Evolutionary conservation across 345 rosid genomes (phyloP), one percentile per base, ranked within the genome.

Genomic region (Syzygium aqueum): DNA sequence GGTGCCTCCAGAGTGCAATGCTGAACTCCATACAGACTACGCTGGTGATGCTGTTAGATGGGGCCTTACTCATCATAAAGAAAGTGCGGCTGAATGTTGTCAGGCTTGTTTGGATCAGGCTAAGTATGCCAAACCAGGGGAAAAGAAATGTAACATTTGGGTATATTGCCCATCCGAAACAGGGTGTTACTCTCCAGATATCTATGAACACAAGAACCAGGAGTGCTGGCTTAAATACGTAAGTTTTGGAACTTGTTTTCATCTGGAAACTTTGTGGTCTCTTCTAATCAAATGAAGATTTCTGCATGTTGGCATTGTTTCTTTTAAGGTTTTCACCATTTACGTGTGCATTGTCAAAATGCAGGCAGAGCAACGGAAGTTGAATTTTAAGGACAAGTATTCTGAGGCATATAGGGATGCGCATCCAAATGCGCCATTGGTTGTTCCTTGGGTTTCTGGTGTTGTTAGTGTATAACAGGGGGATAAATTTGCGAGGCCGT

Each of bases 221-320:
- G 99, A 96, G 87, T 97, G 99, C 91, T 97, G 99, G 99, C 97
- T 97, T 86, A 97, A 97, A 96, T 93, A 91, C 88, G 99, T 97
- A 91, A 95, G 98, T 85, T 33, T 85, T 27, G 21, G 28, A 85
- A 23, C 77, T 40, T 77, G 67, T 89, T 54, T 43, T 59, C 25
- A 19, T 88, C 51, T 84, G 52, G 51, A 85, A 86, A 30, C 56
- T 59, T 65, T 15, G 5, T 10, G 40, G 85, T 53, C 49, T 37
- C 82, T 84, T 59, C 67, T 51, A 86, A 30, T 59, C 57, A 59
- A 15, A 28, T 63, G 82, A 51, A n/a, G 49, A 51, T 59, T 46
- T 12, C 53, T 63, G 43, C 27, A 65, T 30, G 46, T 86, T 50
- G 19, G 30, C 51, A 14, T 51, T 65, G 54, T 43, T 56, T 43